Evolutionary conservation across 306 rosid genomes (phyloP).

Genomic region (Quercus cerris): DNA sequence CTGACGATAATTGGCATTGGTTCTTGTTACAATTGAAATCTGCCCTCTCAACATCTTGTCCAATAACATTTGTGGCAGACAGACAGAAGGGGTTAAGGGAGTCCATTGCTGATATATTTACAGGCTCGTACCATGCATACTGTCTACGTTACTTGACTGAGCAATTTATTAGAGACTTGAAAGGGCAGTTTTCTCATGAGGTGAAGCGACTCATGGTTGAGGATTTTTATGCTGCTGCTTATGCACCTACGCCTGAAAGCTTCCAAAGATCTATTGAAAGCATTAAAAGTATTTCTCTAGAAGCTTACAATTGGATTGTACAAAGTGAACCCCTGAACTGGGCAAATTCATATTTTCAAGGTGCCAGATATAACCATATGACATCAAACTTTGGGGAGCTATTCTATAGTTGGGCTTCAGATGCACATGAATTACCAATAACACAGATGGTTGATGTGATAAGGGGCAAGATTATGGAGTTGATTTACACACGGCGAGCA

Average conservation of each 20-base stretch:
- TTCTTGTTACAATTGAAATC: constrained; percentile 83
- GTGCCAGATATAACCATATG: constrained; percentile 89
- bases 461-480: constrained; percentile 76
- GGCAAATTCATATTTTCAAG: constrained; percentile 86
- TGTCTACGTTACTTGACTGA: constrained; percentile 81
- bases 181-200: constrained; percentile 92
- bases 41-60: constrained; percentile 64
- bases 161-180: constrained; percentile 87
- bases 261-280: constrained; percentile 68
- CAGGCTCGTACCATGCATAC: constrained; percentile 78
- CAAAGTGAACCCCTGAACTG: constrained; percentile 85
- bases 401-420: constrained; percentile 88
- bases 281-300: constrained; percentile 70
- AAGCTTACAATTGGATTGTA: constrained; percentile 80
- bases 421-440: constrained; percentile 85
- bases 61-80: constrained; percentile 87
- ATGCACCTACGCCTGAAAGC: constrained; percentile 62
- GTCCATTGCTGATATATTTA: constrained; percentile 67
- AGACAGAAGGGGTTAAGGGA: constrained; percentile 75
- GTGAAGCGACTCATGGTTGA: constrained; percentile 86
- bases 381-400: constrained; percentile 88
- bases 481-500: constrained; percentile 56
- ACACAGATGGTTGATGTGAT: constrained; percentile 94
- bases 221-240: constrained; percentile 84
- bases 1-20: constrained; percentile 93